Evolutionary conservation across 2,329 filamentous ascomycete species (phyloP), one percentile per base, ranked within the genome.

Genomic region (Helotiales sp.): DNA sequence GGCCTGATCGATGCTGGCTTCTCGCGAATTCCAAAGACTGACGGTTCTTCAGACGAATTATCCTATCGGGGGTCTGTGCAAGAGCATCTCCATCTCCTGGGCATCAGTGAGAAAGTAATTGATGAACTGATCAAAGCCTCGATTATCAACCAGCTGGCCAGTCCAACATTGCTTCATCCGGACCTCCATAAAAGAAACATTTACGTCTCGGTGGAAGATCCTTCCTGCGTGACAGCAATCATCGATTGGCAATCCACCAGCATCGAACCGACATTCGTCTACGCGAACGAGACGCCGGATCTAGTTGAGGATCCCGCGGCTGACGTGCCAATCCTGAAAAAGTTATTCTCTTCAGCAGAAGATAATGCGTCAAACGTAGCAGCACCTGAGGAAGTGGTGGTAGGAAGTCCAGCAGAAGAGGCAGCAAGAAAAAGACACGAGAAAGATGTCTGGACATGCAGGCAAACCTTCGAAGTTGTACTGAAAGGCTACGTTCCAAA

Each of bases 221-320:
- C 52, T 55, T 55, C 52, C 30, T 34, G 26, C 28, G 17, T 55
- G 1, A 55, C 52, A 26, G 52, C 52, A 34, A 55, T 55, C 8
- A 55, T 55, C 28, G 52, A 55, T 55, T 55, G 52, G 52, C 52
- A 55, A 34, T 55, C 52, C 34, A 55, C 52, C 30, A 55, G 52
- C 34, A 55, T 55, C 28, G 52, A 55, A 34, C 52, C 52, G 26
- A 34, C 52, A 34, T 55, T 55, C 28, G 26, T 32, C 26, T 55
- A 55, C 52, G 52, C 52, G 52, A 55, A 34, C n/a, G 52, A 55
- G 52, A 55, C 52, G 30, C 52, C 52, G 52, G 52, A 55, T 37
- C 17, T 55, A 55, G 52, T n/a, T 55, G 52, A 55, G 30, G 52
- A 55, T 55, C 30, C 52, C 52, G 30, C 52, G 8, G 52, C 52